phyloP scores from a whole-genome alignment of 2,329 filamentous ascomycete species.

The Magnaporthiopsis rhizophila region DNA sequence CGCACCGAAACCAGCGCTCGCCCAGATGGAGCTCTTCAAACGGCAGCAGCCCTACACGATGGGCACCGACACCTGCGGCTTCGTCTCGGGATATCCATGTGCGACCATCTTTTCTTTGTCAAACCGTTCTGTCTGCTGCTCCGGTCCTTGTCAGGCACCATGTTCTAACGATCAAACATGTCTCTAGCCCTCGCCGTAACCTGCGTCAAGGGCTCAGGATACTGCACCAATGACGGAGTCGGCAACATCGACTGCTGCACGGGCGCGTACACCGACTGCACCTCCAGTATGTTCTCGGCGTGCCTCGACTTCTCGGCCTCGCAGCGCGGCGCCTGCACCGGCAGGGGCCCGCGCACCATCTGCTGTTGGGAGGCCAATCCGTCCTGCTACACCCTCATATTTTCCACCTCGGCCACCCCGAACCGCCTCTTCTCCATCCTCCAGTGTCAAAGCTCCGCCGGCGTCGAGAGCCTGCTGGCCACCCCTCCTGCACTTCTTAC shows the following conservation, averaged over 20 bases:
- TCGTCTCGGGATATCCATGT: conserved; percentile 9
- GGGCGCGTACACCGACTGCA: conserved; percentile 9
- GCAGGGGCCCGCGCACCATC: neutral
- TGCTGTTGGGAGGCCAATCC: conserved; percentile 5
- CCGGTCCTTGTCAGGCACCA: neutral
- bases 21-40: conserved; percentile 10
- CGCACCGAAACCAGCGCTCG: neutral
- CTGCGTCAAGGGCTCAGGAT: conserved; percentile 1
- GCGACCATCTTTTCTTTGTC: neutral
- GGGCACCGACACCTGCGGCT: conserved; percentile 11
- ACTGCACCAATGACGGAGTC: conserved; percentile 12
- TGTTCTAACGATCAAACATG: neutral
- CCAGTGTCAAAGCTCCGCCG: conserved; percentile 5
- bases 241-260: conserved; percentile 13
- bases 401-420: conserved; percentile 10
- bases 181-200: conserved; percentile 3
- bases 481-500: neutral
- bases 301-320: conserved; percentile 10
- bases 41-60: conserved; percentile 8
- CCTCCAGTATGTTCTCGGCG: conserved; percentile 10
- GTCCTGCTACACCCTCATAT: conserved; percentile 10
- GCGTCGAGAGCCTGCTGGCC: conserved; percentile 3
- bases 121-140: neutral
- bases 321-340: neutral
- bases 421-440: conserved; percentile 10